Evolutionary conservation across 2,329 filamentous ascomycete genomes (phyloP).

Genomic region (Microsporum ferrugineum): DNA sequence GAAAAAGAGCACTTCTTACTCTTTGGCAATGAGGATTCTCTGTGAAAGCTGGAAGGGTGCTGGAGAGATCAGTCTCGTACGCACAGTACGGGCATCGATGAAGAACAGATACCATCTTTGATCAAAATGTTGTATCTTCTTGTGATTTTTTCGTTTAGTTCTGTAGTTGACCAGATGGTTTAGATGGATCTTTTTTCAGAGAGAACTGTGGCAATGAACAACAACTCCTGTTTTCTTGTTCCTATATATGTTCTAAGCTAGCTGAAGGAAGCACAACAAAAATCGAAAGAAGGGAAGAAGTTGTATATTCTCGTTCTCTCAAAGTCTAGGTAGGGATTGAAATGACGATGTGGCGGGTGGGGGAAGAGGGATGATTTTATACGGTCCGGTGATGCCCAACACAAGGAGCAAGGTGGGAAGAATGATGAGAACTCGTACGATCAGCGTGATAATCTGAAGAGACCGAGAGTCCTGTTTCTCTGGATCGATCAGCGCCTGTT

Average conservation of each 20-base stretch:
- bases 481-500: background rate
- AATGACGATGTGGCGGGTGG: background rate
- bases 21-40: constrained; percentile 12
- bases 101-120: constrained; percentile 9
- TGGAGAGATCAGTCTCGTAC: constrained; percentile 9
- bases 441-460: background rate
- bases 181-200: background rate
- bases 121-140: background rate
- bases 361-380: background rate
- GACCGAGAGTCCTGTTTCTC: background rate
- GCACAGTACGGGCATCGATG: constrained; percentile 12
- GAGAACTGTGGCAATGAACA: constrained; percentile 1
- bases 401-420: background rate
- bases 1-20: constrained; percentile 1
- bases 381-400: background rate
- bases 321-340: background rate
- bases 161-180: background rate
- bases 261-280: constrained; percentile 1
- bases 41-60: constrained; percentile 7
- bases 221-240: constrained; percentile 3
- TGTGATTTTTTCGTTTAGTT: background rate
- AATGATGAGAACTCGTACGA: background rate
- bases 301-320: background rate
- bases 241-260: constrained; percentile 4
- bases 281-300: constrained; percentile 1